A percentile compares a stretch with the other conserved stretches of the same genome.
phyloP scores from a whole-genome alignment of 495 filamentous ascomycete genomes.

The Parathielavia hyrcaniae region DNA sequence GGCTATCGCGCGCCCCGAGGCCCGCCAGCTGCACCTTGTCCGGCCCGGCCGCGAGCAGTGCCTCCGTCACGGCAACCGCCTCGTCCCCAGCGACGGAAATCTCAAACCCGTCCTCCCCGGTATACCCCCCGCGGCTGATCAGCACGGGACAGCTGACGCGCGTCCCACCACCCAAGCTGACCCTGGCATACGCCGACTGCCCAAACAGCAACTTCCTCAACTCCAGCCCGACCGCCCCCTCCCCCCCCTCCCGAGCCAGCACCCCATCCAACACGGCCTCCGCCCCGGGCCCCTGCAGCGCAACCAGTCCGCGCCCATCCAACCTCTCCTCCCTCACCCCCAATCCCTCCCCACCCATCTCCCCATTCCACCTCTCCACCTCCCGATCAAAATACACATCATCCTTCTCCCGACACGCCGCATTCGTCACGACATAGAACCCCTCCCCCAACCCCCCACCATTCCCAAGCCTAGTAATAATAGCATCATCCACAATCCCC shows the following conservation, averaged over 20 bases:
- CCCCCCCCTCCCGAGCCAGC: slow-evolving; percentile 38
- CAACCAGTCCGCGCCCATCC: slow-evolving; percentile 71
- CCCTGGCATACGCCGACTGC: slow-evolving; percentile 50
- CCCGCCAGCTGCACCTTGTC: slow-evolving; percentile 72
- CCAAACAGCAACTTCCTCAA: slow-evolving; percentile 76
- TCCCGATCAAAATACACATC: slow-evolving; percentile 62
- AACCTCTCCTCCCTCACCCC: slow-evolving; percentile 51
- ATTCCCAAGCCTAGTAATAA: slow-evolving; percentile 62
- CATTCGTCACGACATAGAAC: slow-evolving; percentile 95
- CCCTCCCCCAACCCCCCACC: slow-evolving; percentile 41
- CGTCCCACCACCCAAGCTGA: slow-evolving; percentile 36
- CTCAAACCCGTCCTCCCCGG: slow-evolving; percentile 97
- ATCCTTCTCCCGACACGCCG: slow-evolving; percentile 86
- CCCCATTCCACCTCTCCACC: slow-evolving; percentile 54
- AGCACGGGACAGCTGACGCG: slow-evolving; percentile 50
- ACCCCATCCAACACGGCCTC: slow-evolving; percentile 54
- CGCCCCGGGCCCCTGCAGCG: slow-evolving; percentile 79
- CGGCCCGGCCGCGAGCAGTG: slow-evolving; percentile 55
- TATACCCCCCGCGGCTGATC: slow-evolving; percentile 86
- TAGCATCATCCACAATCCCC: slow-evolving; percentile 88
- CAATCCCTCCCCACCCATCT: slow-evolving; percentile 48
- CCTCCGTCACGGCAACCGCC: slow-evolving; percentile 49
- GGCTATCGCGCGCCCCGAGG: slow-evolving; percentile 82
- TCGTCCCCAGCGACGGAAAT: slow-evolving; percentile 68
- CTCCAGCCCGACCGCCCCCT: slow-evolving; percentile 49